phyloP scores from a whole-genome alignment of 495 filamentous ascomycete species.

The Aspergillus kassunensis region DNA sequence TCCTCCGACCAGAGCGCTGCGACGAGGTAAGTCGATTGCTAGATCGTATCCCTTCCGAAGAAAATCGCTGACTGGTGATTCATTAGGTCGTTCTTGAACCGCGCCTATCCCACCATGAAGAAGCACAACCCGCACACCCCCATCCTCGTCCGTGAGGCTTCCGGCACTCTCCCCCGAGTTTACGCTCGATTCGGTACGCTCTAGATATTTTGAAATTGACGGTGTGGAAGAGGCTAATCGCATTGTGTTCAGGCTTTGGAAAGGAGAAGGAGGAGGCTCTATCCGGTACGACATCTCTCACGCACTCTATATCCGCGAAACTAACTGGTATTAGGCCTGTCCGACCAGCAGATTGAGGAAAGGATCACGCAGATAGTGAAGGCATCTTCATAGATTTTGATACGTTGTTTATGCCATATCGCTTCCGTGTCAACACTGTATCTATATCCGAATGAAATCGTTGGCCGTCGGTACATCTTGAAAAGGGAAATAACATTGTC shows the following conservation, averaged over 20 bases:
- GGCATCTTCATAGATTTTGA: constrained; percentile 37
- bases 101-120: constrained; percentile 98
- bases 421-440: constrained; percentile 34
- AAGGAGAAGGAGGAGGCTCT: constrained; percentile 83
- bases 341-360: constrained; percentile 90
- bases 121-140: constrained; percentile 94
- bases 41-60: neutral
- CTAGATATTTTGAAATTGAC: neutral
- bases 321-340: constrained; percentile 57
- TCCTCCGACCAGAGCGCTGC: constrained; percentile 81
- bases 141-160: constrained; percentile 90
- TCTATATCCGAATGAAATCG: constrained; percentile 41
- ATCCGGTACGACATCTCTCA: constrained; percentile 51
- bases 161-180: constrained; percentile 73
- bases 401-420: constrained; percentile 20
- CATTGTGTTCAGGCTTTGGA: constrained; percentile 61
- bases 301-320: neutral
- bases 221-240: neutral
- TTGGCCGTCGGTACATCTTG: constrained; percentile 1
- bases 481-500: neutral
- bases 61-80: constrained; percentile 14
- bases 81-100: constrained; percentile 76
- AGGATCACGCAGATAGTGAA: constrained; percentile 80
- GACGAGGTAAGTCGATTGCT: constrained; percentile 56
- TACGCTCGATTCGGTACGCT: constrained; percentile 88